Evolutionary conservation across 176 grass and related monocot species (phyloP).

Genomic region (Pontederia paniculata): DNA sequence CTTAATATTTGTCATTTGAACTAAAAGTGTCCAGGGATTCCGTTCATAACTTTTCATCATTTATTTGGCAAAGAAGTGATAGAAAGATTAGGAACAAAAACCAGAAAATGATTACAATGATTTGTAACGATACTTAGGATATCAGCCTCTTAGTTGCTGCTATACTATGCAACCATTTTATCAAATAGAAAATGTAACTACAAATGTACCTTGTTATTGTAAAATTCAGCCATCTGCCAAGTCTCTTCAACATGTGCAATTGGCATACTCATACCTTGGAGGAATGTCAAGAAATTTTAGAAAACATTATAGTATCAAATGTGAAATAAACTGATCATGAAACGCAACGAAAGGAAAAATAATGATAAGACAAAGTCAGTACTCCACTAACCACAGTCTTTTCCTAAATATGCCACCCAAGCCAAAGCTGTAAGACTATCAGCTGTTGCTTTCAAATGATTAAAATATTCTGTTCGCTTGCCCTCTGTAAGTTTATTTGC

Average conservation of each 20-base stretch:
- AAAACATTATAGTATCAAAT: background rate
- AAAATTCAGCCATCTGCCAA: constrained; percentile 64
- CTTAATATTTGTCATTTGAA: too few species aligned
- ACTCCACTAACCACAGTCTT: constrained; percentile 68
- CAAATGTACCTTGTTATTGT: constrained; percentile 38
- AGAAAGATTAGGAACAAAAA: too few species aligned
- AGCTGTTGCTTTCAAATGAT: constrained; percentile 74
- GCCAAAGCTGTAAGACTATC: constrained; percentile 84
- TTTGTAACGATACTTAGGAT: too few species aligned
- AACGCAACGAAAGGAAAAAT: background rate
- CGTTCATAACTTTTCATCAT: too few species aligned
- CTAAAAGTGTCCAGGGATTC: too few species aligned
- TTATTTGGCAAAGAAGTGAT: too few species aligned
- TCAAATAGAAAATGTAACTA: background rate
- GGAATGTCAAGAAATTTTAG: background rate
- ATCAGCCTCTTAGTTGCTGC: too few species aligned
- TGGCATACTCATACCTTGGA: constrained; percentile 46
- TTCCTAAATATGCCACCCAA: constrained; percentile 88
- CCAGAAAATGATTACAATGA: too few species aligned
- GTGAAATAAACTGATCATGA: background rate
- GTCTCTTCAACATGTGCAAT: constrained; percentile 53
- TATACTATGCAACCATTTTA: background rate
- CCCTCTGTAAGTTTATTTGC: constrained; percentile 69
- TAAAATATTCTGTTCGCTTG: constrained; percentile 86
- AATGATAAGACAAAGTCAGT: background rate